Conservation (phyloP, 176 grass and related monocot genomes). For the Eragrostis curvula region DNA sequence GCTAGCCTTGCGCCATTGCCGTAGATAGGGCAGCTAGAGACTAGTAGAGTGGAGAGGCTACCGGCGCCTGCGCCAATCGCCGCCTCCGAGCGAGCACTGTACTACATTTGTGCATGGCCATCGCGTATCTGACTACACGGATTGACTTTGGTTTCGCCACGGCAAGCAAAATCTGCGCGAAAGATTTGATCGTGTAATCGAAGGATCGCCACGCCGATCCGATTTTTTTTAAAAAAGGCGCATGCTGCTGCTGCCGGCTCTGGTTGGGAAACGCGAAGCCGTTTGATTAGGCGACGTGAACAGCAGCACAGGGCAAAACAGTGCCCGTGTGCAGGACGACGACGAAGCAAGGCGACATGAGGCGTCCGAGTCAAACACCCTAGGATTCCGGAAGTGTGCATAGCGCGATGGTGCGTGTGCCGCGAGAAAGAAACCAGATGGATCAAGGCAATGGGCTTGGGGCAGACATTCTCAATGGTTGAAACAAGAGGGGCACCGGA, state of each 20-base stretch:
- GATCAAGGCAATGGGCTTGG: conserved; percentile 24
- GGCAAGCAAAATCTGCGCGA: conserved; percentile 25
- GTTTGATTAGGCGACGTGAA: conserved; percentile 12
- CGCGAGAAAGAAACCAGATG: not conserved
- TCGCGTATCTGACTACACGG: not conserved
- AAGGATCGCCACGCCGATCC: conserved; percentile 5
- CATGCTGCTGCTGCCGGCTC: not conserved
- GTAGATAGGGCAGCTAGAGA: not conserved
- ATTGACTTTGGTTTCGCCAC: conserved; percentile 32
- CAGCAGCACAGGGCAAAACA: conserved; percentile 34
- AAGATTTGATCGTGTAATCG: conserved; percentile 24
- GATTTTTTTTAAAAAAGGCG: conserved; percentile 22
- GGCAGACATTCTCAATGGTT: conserved; percentile 50
- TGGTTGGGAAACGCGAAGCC: conserved; percentile 38
- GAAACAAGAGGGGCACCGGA: conserved; percentile 18
- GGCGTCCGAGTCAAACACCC: conserved; percentile 20
- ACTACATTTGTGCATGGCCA: no score
- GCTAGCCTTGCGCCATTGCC: not conserved
- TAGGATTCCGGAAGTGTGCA: conserved; percentile 6
- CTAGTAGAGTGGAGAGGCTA: no score
- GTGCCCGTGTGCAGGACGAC: conserved; percentile 28
- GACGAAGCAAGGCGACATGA: conserved; percentile 17
- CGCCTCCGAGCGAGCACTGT: conserved; percentile 23
- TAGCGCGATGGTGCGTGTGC: conserved; percentile 32
- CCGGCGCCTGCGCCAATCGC: conserved; percentile 26